Base-by-base conservation (phyloP, 768 basidiomycete species). In the Terana coerulea region DNA sequence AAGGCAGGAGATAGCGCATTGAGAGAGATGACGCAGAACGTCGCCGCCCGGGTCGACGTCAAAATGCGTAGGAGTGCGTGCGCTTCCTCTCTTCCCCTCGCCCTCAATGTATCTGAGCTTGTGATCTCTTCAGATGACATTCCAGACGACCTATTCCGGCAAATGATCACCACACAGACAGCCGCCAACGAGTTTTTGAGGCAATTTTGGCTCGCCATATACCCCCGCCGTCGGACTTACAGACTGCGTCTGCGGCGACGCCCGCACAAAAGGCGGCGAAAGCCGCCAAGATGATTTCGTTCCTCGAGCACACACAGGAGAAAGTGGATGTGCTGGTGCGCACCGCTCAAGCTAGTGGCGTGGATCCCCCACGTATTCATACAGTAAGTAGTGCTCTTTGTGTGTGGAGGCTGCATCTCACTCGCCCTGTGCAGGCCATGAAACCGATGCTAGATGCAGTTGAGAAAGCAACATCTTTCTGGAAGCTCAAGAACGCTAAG, bases 161-260 rank as follows among this genome's bases (percentile, higher is more conserved):
- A 93, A 69, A 87, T 98, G 80, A 83, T 81, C 15, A 88, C 88
- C 0, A 92, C 90, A 61, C 93, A 97, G 63, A 91, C 91, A 1
- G 88, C 95, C 3, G 87, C 95, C 10, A 94, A 92, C 61, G 97
- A 99, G 64, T 97, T 98, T 66, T 75, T 99, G 12, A 84, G 95
- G 25, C 97, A 98, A 65, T 98, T 93, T 65, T 98, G 95, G 94
- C 78, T 85, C 2, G 80, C 92, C 1, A 79, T 89, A 44, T 88
- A 92, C 56, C 95, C 93, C 82, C 87, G 5, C 67, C 77, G 0
- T 71, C 76, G 15, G 88, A 88, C 43, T 60, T 72, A 15, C 77
- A 78, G 48, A 73, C 77, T 0, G 64, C 79, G 2, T 69, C 73
- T 4, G 58, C 70, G 0, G 71, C 80, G 2, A 84, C 83, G 0